A percentile compares a stretch with the other conserved stretches of the same genome.
These are phyloP conservation scores for Colletotrichum magnum DNA, from an alignment of 2,329 filamentous ascomycete species.

Conservation along the genomic window DNA sequence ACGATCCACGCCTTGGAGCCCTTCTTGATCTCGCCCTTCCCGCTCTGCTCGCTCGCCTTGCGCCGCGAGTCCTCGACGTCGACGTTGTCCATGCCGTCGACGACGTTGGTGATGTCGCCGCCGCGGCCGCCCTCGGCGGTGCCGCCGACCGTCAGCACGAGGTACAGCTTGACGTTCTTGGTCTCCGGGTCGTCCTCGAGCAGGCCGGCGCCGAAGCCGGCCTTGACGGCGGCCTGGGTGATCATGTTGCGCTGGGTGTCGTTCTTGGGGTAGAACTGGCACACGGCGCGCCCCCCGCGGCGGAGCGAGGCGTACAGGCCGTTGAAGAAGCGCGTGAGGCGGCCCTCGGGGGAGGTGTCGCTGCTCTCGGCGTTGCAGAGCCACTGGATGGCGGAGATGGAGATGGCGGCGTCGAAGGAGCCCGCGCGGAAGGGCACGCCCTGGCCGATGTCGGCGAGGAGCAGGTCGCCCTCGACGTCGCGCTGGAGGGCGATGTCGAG, in stretches of 20 bases:
- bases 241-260: slow-evolving; percentile 94
- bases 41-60: slow-evolving; percentile 59
- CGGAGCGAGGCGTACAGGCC: slow-evolving; percentile 88
- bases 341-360: slow-evolving; percentile 84
- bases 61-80: slow-evolving; percentile 81
- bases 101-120: slow-evolving; percentile 91
- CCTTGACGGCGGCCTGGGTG: slow-evolving; percentile 88
- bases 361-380: slow-evolving; percentile 94
- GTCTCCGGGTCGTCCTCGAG: slow-evolving; percentile 96
- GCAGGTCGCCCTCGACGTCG: slow-evolving; percentile 93
- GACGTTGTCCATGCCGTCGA: slow-evolving; percentile 89
- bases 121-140: slow-evolving; percentile 62
- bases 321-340: slow-evolving; percentile 90
- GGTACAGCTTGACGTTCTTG: slow-evolving; percentile 96
- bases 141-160: slow-evolving; percentile 91
- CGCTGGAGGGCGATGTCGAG: slow-evolving; percentile 93
- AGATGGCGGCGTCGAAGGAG: slow-evolving; percentile 94
- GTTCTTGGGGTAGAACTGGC: slow-evolving; percentile 99
- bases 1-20: slow-evolving; percentile 88
- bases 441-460: slow-evolving; percentile 95
- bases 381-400: slow-evolving; percentile 98
- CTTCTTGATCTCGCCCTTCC: slow-evolving; percentile 76
- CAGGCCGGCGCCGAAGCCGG: slow-evolving; percentile 94
- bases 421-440: slow-evolving; percentile 94
- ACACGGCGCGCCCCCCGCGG: slow-evolving; percentile 90